Evolutionary conservation across 495 filamentous ascomycete genomes (phyloP), one percentile per base, ranked within the genome.

Genomic region (Opeltia flavorubescens): DNA sequence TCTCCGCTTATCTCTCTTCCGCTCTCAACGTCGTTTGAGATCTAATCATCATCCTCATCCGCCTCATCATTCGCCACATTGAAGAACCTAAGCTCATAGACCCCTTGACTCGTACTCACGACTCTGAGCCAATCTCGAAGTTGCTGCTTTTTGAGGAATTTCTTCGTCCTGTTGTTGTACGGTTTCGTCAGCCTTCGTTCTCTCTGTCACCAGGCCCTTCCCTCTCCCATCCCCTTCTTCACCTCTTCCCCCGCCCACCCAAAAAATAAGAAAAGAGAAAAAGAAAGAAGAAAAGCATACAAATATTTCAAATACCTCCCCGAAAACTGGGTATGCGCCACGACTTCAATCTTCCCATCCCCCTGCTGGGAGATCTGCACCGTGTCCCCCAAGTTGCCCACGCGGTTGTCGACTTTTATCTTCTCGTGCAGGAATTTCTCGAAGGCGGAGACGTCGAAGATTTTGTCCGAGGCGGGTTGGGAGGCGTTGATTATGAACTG

Each of bases 91-190:
- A 98, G 83, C 77, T 95, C 89, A 73, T 96, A 98, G 53, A 94
- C 87, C 60, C 89, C 89, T 76, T 86, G 86, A 67, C 83, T 84
- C 62, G 88, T 95, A 47, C 87, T 88, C 63, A 98, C 93, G 55
- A 98, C 91, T 57, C 91, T 88, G 63, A 98, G 82, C 93, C 93
- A 98, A 76, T 98, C 91, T 71, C 91, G 84, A 66, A 98, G 81
- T 75, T 95, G 89, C 77, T 94, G 86, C 83, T 98, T 98, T 85
- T 98, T 98, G 68, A 98, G 84, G 82, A 93, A 98, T 77, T 96
- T 98, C 85, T 98, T 98, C 66, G 91, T 98, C 67, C 89, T 95
- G 56, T 55, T 45, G 27, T 51, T 56, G 48, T 23, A 25, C 24
- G 44, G 17, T 9, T 48, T n/a, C n/a, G 31, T 38, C 40, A 47